These are phyloP conservation scores for Eimeria sp. DNA, from an alignment of 169 alveolate genomes.

Conservation along the genomic window DNA sequence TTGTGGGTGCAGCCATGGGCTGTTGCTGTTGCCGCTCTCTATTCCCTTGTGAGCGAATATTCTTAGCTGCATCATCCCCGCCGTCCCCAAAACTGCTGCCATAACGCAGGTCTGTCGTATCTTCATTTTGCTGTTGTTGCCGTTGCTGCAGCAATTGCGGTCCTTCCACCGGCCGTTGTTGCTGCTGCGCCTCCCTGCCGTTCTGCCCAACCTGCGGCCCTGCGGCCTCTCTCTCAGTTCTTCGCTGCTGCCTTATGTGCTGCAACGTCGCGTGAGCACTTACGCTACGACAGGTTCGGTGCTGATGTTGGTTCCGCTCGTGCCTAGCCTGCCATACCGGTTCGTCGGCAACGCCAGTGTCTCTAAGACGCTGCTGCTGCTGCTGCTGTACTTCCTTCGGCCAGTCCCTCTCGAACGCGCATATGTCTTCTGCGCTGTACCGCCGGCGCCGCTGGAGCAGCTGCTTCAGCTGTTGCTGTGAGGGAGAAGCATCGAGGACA, in stretches of 20 bases:
- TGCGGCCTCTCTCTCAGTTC: not conserved
- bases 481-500: not conserved
- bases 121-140: not conserved
- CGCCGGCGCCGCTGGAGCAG: constrained; percentile 17
- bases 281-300: not conserved
- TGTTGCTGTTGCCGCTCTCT: not conserved
- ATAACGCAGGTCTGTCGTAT: not conserved
- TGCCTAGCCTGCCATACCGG: not conserved
- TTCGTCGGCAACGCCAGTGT: not conserved
- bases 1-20: not conserved
- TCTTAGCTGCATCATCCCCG: not conserved
- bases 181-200: not conserved
- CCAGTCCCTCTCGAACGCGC: not conserved
- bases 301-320: constrained; percentile 11
- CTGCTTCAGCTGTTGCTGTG: not conserved
- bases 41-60: not conserved
- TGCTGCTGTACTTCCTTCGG: constrained; percentile 40
- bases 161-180: not conserved
- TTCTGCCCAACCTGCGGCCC: constrained; percentile 11
- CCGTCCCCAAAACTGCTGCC: not conserved
- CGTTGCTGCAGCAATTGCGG: not conserved
- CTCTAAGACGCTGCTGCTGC: not conserved
- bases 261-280: not conserved
- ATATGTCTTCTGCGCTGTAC: not conserved
- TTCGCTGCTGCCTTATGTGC: not conserved